Evolutionary conservation across 208 protist species (phyloP).

Genomic region (Tritrichomonas musculus): DNA sequence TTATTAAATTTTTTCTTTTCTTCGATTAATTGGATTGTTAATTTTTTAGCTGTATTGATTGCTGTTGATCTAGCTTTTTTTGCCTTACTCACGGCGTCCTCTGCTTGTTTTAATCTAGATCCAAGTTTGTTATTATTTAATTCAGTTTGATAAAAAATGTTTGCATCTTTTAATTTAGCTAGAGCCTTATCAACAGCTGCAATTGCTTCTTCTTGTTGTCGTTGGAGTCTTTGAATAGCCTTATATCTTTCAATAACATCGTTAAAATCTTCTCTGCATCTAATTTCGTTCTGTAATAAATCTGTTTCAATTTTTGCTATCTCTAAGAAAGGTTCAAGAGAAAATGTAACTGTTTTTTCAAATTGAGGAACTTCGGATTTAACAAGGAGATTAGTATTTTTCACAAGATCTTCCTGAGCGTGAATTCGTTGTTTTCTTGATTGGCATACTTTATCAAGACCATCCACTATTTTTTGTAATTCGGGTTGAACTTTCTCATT

Average conservation of each 20-base stretch:
- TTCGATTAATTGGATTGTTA: background rate
- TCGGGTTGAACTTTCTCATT: background rate
- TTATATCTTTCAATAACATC: background rate
- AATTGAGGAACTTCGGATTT: background rate
- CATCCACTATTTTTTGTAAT: background rate
- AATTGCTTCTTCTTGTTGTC: background rate
- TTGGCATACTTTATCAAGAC: background rate
- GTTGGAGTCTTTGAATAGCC: background rate
- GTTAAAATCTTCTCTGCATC: background rate
- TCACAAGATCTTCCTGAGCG: background rate
- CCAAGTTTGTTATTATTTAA: background rate
- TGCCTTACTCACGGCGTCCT: background rate
- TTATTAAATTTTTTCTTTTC: background rate
- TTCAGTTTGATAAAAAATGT: background rate
- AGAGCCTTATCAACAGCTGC: background rate
- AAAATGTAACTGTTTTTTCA: background rate
- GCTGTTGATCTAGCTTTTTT: background rate
- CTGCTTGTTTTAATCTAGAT: background rate
- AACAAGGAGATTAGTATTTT: background rate
- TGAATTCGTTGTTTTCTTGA: background rate
- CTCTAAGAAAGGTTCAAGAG: background rate
- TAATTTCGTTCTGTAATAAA: background rate
- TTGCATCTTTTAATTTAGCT: background rate
- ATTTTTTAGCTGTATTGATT: background rate
- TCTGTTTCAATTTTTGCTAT: background rate